These are phyloP conservation scores for Apiospora pterosperma DNA, from an alignment of 2,329 filamentous ascomycete species.

Conservation along the genomic window DNA sequence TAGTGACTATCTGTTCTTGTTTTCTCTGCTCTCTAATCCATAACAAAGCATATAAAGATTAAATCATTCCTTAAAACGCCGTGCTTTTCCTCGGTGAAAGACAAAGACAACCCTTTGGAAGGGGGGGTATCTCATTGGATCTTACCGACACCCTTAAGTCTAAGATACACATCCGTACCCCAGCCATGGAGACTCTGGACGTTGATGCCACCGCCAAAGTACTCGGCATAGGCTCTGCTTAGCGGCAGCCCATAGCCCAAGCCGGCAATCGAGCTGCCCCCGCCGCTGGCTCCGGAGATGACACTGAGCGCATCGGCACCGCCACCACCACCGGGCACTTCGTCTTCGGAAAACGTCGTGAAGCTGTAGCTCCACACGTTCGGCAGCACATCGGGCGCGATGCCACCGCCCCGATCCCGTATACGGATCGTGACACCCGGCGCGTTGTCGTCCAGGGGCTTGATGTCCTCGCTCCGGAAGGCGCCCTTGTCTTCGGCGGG, in stretches of 20 bases:
- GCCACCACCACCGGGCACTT: slow-evolving; percentile 37
- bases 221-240: slow-evolving; percentile 92
- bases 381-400: slow-evolving; percentile 75
- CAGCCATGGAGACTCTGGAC: slow-evolving; percentile 96
- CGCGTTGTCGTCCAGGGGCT: slow-evolving; percentile 59
- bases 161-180: slow-evolving; percentile 70
- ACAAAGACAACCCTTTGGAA: too few relatives aligned
- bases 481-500: slow-evolving; percentile 36
- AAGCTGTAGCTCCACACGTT: slow-evolving; percentile 98
- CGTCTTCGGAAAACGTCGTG: slow-evolving; percentile 81
- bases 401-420: slow-evolving; percentile 91
- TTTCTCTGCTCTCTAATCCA: not conserved
- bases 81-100: not conserved
- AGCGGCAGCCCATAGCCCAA: slow-evolving; percentile 90
- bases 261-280: slow-evolving; percentile 82
- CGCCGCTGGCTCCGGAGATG: slow-evolving; percentile 68
- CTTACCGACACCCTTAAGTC: slow-evolving; percentile 60
- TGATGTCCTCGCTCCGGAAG: slow-evolving; percentile 46
- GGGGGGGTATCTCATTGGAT: slow-evolving; percentile 36
- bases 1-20: not conserved
- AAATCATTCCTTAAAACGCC: not conserved
- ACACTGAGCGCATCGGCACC: slow-evolving; percentile 67
- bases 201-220: slow-evolving; percentile 91
- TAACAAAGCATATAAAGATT: not conserved
- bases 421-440: slow-evolving; percentile 94